Conservation (phyloP, 495 filamentous ascomycete species). For the Ramalina intermedia region DNA sequence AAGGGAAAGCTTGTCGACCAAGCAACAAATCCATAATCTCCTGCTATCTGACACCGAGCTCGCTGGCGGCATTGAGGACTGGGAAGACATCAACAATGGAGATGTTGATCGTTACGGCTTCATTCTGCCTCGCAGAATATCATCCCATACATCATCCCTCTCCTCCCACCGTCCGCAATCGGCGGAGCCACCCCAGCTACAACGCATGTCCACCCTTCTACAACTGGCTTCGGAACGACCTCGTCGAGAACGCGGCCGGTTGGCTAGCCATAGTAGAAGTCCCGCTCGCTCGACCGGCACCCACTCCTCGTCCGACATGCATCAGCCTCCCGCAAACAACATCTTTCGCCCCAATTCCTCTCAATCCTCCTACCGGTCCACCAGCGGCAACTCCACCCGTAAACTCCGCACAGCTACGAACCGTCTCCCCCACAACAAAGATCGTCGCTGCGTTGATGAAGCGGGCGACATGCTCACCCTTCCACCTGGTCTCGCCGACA, state of each 20-base stretch:
- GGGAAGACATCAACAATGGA: constrained; percentile 75
- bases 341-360: constrained; percentile 30
- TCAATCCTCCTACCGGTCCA: constrained; percentile 29
- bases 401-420: constrained; percentile 54
- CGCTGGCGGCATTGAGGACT: constrained; percentile 86
- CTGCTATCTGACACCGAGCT: constrained; percentile 40
- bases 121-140: constrained; percentile 42
- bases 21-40: background rate
- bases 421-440: constrained; percentile 57
- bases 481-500: constrained; percentile 48
- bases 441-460: constrained; percentile 65
- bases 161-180: constrained; percentile 21
- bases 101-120: constrained; percentile 94
- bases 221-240: constrained; percentile 50
- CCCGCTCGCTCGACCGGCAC: constrained; percentile 32
- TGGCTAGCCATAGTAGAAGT: constrained; percentile 39
- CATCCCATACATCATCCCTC: constrained; percentile 11
- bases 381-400: constrained; percentile 26
- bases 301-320: constrained; percentile 15
- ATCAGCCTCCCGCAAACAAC: constrained; percentile 15
- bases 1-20: background rate
- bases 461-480: constrained; percentile 81
- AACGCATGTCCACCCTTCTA: constrained; percentile 52
- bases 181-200: constrained; percentile 37
- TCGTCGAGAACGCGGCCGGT: constrained; percentile 39